A percentile compares a stretch with the other conserved stretches of the same genome.
Evolutionary conservation across 495 filamentous ascomycete genomes (phyloP).

Genomic region (Thozetella sp.): DNA sequence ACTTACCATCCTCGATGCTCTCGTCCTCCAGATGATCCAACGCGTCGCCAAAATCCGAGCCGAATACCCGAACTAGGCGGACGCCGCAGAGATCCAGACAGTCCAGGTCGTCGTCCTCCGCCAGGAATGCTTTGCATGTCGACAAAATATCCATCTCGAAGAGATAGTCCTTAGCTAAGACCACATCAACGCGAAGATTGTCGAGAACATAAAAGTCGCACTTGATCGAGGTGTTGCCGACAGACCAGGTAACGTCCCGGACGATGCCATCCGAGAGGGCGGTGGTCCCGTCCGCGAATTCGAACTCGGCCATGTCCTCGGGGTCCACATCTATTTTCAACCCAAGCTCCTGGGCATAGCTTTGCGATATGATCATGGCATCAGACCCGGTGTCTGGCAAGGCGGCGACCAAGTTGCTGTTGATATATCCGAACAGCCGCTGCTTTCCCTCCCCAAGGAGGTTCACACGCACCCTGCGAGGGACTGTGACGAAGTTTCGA

Average conservation of each 20-base stretch:
- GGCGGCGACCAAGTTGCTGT: background rate
- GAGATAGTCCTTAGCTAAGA: conserved; percentile 1
- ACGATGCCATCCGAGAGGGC: conserved; percentile 5
- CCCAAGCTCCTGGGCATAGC: background rate
- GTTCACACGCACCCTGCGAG: background rate
- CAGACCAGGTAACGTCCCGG: background rate
- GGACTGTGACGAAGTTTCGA: background rate
- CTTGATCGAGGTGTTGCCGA: background rate
- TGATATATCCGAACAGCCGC: background rate
- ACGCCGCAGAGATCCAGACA: too few species aligned
- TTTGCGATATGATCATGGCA: background rate
- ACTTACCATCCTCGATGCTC: background rate
- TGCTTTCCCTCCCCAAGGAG: background rate
- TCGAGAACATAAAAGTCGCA: conserved; percentile 8
- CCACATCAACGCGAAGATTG: background rate
- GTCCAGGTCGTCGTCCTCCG: too few species aligned
- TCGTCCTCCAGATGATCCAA: background rate
- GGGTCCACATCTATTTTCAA: background rate
- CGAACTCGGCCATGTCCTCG: conserved; percentile 4
- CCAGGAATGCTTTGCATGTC: background rate
- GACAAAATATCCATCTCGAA: conserved; percentile 1
- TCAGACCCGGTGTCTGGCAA: conserved; percentile 5
- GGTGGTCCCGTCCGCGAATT: conserved; percentile 3
- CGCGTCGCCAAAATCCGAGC: background rate
- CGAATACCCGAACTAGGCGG: too few species aligned